Percentiles rank a stretch among this genome's conserved stretches.
Conservation (phyloP, 768 basidiomycete genomes). For the Mycena kentingensis region DNA sequence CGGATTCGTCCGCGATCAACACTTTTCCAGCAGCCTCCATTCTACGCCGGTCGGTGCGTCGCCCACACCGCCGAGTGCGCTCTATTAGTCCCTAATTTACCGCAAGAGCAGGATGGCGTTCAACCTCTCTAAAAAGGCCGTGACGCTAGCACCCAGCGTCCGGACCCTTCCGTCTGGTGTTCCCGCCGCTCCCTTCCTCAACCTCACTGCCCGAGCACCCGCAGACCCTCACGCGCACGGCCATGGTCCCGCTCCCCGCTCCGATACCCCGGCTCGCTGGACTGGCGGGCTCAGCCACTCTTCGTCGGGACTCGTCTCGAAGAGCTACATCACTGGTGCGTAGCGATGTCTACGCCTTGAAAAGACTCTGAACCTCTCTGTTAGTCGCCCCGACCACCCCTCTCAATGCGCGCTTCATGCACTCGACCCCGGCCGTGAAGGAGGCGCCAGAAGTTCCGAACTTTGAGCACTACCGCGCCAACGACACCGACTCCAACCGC, state of each 20-base stretch:
- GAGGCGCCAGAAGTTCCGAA: conserved; percentile 87
- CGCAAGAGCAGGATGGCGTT: conserved; percentile 69
- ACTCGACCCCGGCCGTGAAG: conserved; percentile 69
- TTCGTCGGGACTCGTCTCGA: conserved; percentile 60
- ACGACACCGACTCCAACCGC: conserved; percentile 66
- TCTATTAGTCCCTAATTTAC: too few relatives aligned
- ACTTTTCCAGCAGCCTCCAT: too few relatives aligned
- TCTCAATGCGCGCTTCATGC: conserved; percentile 71
- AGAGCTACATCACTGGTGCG: conserved; percentile 65
- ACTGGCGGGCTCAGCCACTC: conserved; percentile 56
- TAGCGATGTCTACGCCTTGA: conserved; percentile 7
- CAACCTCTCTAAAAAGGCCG: conserved; percentile 77
- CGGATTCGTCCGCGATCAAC: too few relatives aligned
- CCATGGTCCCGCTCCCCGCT: conserved; percentile 57
- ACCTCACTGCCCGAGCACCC: conserved; percentile 68
- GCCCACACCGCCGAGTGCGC: too few relatives aligned
- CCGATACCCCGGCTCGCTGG: conserved; percentile 66
- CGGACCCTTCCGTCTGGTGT: conserved; percentile 79
- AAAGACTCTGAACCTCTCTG: conserved; percentile 10
- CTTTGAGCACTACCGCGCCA: conserved; percentile 78
- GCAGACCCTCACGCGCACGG: conserved; percentile 56
- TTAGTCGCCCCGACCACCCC: conserved; percentile 55
- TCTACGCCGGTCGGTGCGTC: too few relatives aligned
- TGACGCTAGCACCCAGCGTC: conserved; percentile 81
- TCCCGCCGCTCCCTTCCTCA: conserved; percentile 74